Base-by-base conservation (phyloP, 306 rosid genomes). In the Trifolium fragiferum region DNA sequence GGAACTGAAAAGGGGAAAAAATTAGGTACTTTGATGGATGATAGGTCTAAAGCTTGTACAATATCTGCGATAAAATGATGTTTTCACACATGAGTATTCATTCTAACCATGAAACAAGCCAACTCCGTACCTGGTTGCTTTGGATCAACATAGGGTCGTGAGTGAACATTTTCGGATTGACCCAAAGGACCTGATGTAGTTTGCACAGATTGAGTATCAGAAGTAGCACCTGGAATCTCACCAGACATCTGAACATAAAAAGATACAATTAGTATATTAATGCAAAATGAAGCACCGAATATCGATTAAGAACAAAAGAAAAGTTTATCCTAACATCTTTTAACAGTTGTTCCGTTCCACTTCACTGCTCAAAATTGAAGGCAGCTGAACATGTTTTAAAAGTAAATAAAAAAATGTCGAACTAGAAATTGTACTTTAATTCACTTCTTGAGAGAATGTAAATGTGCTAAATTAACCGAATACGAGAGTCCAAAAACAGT, bases 181-280 rank as follows among this genome's bases (percentile, higher is more conserved):
- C 96, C 96, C 82, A 88, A 67, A 82, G 93, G 91, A 80, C 96
- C 96, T 41, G 97, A 89, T 19, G 93, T 84, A 3, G 93, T 89
- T 74, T 92, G 84, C 60, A 84, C 85, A 74, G 97, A 91, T 68
- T 89, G 97, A 79, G 86, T 84, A 61, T 90, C 98, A 13, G 97
- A 89, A 27, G 91, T 85, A 40, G 88, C 89, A 86, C 84, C 86
- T 15, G 90, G 96, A 84, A 89, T 83, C 76, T 91, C 98, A 54
- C 97, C 91, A 50, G 97, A 93, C 74, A 89, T 76, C 98, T 93
- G 80, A 70, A 40, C 46, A 76, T 46, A 72, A 27, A 47, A 67
- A 54, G 57, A 65, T 12, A 53, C 30, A 67, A 60, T 76, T 14
- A 23, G 57, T 64, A 59, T 65, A 37, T 55, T n/a, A 4, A 3